Evolutionary conservation across 1,284 basidiomycete species (phyloP).

Genomic region (Ustilago sp.): DNA sequence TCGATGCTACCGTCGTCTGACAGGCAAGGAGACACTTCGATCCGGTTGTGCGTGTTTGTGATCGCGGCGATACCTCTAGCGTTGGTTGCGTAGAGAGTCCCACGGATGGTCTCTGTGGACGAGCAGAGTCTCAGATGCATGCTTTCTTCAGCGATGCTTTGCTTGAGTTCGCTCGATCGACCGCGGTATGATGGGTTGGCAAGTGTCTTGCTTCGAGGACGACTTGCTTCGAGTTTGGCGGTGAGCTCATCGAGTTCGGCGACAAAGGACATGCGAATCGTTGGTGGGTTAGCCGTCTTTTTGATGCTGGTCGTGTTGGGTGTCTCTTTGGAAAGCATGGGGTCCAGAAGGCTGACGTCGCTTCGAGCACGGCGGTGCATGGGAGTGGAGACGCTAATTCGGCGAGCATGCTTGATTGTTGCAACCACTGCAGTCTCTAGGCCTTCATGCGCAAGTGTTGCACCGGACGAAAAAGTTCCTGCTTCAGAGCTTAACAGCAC

Average conservation of each 20-base stretch:
- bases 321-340: constrained; percentile 11
- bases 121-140: constrained; percentile 20
- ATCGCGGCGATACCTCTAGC: background rate
- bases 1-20: constrained; percentile 21
- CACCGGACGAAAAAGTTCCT: constrained; percentile 3
- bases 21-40: constrained; percentile 31
- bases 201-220: constrained; percentile 25
- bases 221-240: constrained; percentile 29
- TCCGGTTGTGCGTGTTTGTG: constrained; percentile 7
- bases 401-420: constrained; percentile 25
- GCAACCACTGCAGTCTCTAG: background rate
- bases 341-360: constrained; percentile 35
- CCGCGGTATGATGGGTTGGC: constrained; percentile 4
- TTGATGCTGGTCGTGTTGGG: background rate
- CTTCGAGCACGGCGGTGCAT: constrained; percentile 40
- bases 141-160: constrained; percentile 36
- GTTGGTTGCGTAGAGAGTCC: background rate
- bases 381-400: constrained; percentile 43
- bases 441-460: background rate
- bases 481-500: background rate
- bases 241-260: constrained; percentile 33
- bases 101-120: constrained; percentile 36
- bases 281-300: constrained; percentile 9
- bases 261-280: constrained; percentile 21
- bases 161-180: constrained; percentile 22